Conservation (phyloP, 2,329 filamentous ascomycete species). For the Seiridium unicorne region DNA sequence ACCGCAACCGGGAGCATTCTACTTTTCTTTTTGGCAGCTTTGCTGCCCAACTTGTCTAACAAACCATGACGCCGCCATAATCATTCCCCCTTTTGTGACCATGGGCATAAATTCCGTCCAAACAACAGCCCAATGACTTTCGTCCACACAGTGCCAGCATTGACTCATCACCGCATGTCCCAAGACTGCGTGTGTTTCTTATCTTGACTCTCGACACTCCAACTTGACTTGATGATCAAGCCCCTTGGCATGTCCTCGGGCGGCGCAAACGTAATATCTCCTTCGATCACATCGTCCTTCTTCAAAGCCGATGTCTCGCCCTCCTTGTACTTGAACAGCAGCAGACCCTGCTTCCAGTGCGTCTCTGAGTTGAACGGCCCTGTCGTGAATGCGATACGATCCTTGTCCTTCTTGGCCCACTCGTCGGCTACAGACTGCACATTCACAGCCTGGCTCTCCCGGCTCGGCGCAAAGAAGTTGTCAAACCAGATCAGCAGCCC, state of each 20-base stretch:
- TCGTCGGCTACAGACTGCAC: constrained; percentile 55
- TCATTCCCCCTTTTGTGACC: too few relatives aligned
- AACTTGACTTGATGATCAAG: constrained; percentile 62
- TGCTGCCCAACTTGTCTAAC: too few relatives aligned
- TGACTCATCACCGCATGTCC: constrained; percentile 18
- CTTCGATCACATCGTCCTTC: constrained; percentile 58
- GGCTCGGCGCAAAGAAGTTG: constrained; percentile 76
- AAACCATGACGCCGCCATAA: too few relatives aligned
- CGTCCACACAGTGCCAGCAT: not conserved
- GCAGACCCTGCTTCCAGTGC: constrained; percentile 86
- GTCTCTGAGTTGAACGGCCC: constrained; percentile 75
- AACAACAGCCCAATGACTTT: not conserved
- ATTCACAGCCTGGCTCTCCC: constrained; percentile 43
- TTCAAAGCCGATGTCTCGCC: constrained; percentile 46
- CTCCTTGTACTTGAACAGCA: constrained; percentile 60
- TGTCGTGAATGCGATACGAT: constrained; percentile 83
- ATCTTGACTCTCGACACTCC: constrained; percentile 47
- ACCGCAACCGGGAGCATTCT: too few relatives aligned
- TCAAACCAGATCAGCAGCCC: constrained; percentile 94
- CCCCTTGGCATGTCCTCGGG: constrained; percentile 68
- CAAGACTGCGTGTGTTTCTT: constrained; percentile 45
- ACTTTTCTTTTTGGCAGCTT: too few relatives aligned
- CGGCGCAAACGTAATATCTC: constrained; percentile 69
- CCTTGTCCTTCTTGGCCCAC: constrained; percentile 56
- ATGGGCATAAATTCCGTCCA: not conserved